These are phyloP conservation scores for Botryotinia narcissicola DNA, from an alignment of 2,329 filamentous ascomycete genomes.

Conservation along the genomic window DNA sequence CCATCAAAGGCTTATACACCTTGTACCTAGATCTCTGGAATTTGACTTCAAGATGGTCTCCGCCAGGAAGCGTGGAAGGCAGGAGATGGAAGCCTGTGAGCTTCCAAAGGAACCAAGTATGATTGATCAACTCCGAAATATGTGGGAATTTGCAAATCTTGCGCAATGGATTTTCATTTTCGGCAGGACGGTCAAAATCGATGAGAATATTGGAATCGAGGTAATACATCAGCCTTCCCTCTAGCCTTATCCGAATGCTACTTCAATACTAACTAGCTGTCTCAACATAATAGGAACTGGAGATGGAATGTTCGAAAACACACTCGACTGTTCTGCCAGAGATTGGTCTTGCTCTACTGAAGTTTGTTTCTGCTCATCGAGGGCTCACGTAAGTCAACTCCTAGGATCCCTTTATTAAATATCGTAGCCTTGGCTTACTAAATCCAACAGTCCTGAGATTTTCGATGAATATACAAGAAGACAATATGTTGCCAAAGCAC, in stretches of 20 bases:
- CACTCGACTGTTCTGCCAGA: slow-evolving; percentile 72
- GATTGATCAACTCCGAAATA: slow-evolving; percentile 73
- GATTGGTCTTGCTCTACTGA: slow-evolving; percentile 82
- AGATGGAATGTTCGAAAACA: slow-evolving; percentile 82
- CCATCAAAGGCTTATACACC: slow-evolving; percentile 13
- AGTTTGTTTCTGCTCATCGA: slow-evolving; percentile 90
- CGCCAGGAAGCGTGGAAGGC: slow-evolving; percentile 49
- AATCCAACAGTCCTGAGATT: slow-evolving; percentile 64
- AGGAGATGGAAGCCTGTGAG: slow-evolving; percentile 43
- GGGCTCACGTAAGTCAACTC: slow-evolving; percentile 72
- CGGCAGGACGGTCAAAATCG: slow-evolving; percentile 83
- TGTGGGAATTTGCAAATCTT: slow-evolving; percentile 94
- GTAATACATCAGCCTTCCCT: slow-evolving; percentile 49
- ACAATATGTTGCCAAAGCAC: slow-evolving; percentile 81
- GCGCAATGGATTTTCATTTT: slow-evolving; percentile 94
- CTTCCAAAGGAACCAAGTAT: slow-evolving; percentile 40
- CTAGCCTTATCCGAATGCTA: neutral
- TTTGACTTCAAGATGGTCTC: slow-evolving; percentile 42
- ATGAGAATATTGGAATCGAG: slow-evolving; percentile 85
- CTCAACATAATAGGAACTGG: slow-evolving; percentile 65
- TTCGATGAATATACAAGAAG: slow-evolving; percentile 92
- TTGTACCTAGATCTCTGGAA: slow-evolving; percentile 10
- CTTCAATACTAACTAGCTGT: slow-evolving; percentile 12
- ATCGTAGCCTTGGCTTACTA: slow-evolving; percentile 26
- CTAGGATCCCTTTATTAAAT: neutral